These are phyloP conservation scores for Citrus cavaleriei DNA, from an alignment of 345 rosid genomes.

Conservation along the genomic window DNA sequence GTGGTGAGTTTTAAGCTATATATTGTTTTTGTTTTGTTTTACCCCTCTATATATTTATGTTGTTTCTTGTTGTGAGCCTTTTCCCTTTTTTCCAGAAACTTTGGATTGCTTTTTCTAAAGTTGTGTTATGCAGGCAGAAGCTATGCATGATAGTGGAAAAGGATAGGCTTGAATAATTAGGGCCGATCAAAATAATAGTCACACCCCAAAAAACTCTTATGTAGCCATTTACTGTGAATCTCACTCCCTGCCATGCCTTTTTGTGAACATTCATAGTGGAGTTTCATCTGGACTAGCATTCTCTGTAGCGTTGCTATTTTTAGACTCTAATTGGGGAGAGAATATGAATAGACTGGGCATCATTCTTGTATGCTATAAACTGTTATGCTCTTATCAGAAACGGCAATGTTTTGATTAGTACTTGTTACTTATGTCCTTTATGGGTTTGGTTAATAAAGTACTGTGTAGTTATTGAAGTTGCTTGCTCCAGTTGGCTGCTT, in stretches of 20 bases:
- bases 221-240: not conserved
- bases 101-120: not conserved
- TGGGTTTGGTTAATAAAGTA: not conserved
- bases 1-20: conserved; percentile 53
- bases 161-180: not conserved
- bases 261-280: not conserved
- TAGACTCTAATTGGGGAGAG: not conserved
- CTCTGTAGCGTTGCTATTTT: not conserved
- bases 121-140: not conserved
- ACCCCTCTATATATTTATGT: not conserved
- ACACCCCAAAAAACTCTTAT: not conserved
- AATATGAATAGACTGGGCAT: not conserved
- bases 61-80: not conserved
- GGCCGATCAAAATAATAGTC: not conserved
- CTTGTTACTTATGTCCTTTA: not conserved
- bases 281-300: not conserved
- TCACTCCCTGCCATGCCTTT: not conserved
- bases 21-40: not conserved
- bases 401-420: not conserved
- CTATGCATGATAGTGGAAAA: not conserved
- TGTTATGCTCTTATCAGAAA: not conserved
- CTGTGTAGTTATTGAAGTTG: not conserved
- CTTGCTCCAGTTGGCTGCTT: too few relatives aligned
- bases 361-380: not conserved
- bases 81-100: not conserved